Conservation (phyloP, 2,329 filamentous ascomycete species). For the Hymenoscyphus salicellus region DNA sequence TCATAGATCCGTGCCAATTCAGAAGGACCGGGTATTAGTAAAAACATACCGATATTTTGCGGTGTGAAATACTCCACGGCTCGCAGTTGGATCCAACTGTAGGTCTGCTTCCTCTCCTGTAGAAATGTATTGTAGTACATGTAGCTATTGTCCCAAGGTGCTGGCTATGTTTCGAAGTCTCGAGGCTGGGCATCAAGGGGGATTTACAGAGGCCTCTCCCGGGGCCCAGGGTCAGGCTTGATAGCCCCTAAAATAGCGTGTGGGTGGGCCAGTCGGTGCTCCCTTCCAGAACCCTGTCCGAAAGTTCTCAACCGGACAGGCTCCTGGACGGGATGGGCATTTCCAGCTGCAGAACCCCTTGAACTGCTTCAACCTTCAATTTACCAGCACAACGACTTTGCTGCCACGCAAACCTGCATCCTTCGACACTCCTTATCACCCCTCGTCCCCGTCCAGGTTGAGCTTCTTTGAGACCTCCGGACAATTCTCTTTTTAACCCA, state of each 20-base stretch:
- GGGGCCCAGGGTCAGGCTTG: neutral
- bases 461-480: neutral
- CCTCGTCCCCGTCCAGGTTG: neutral
- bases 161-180: neutral
- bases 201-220: neutral
- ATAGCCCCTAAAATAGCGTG: neutral
- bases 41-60: neutral
- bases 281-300: neutral
- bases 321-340: neutral
- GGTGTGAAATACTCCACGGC: neutral
- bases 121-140: neutral
- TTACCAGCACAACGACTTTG: neutral
- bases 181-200: conserved; percentile 1
- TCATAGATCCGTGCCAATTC: neutral
- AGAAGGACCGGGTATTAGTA: neutral
- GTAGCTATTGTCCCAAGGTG: neutral
- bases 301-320: neutral
- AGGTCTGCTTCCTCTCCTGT: neutral
- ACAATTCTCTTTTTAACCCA: neutral
- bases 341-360: conserved; percentile 24
- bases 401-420: neutral
- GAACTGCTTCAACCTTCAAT: conserved; percentile 10
- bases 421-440: conserved; percentile 1
- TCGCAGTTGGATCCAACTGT: neutral
- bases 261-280: neutral